Percentiles rank a stretch among this genome's conserved stretches.
phyloP scores from a whole-genome alignment of 202 grass and related monocot genomes.

The Thinopyrum obtusiflorum region DNA sequence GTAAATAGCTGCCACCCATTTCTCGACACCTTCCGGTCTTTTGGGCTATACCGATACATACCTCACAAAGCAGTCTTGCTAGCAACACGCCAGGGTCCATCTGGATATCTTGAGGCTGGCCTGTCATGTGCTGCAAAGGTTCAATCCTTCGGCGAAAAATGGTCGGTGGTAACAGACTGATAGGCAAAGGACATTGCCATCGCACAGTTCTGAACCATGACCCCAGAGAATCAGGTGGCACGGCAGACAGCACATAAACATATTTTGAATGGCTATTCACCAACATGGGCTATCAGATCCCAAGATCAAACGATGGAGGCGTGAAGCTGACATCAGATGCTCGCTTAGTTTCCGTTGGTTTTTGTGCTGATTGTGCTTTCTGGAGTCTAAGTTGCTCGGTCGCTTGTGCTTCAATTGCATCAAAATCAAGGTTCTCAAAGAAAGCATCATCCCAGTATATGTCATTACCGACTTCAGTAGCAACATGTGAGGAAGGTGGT shows the following conservation, averaged over 20 bases:
- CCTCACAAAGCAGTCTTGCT: neutral
- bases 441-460: slow-evolving; percentile 62
- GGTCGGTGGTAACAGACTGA: neutral
- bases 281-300: slow-evolving; percentile 36
- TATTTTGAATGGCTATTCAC: slow-evolving; percentile 20
- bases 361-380: slow-evolving; percentile 24
- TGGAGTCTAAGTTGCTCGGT: slow-evolving; percentile 47
- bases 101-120: neutral
- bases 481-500: slow-evolving; percentile 6
- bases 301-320: slow-evolving; percentile 68
- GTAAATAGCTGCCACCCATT: neutral
- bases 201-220: neutral
- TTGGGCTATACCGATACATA: neutral
- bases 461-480: slow-evolving; percentile 24
- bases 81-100: neutral
- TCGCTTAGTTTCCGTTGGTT: slow-evolving; percentile 34
- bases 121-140: neutral
- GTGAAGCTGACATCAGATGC: slow-evolving; percentile 33
- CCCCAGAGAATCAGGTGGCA: neutral
- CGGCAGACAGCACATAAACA: slow-evolving; percentile 24
- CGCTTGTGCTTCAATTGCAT: slow-evolving; percentile 80
- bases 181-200: neutral
- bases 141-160: neutral
- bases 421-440: slow-evolving; percentile 73
- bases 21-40: slow-evolving; percentile 8